phyloP scores from a whole-genome alignment of 805 yeast species.

The Zygoascus flipseniorum region DNA sequence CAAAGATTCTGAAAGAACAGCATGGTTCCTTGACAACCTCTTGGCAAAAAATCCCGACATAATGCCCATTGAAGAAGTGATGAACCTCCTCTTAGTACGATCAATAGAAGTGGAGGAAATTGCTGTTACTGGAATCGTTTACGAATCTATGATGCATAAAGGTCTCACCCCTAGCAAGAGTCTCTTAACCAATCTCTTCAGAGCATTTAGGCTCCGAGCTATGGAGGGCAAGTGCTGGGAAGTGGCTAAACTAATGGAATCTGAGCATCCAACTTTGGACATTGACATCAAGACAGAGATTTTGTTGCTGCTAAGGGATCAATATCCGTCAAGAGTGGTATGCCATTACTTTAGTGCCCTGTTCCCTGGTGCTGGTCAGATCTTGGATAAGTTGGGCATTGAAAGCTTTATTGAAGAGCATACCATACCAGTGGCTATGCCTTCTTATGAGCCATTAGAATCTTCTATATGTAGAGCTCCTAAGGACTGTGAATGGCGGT shows the following conservation, averaged over 20 bases:
- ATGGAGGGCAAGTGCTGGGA: slow-evolving; percentile 22
- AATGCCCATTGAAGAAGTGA: slow-evolving; percentile 1
- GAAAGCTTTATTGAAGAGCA: neutral
- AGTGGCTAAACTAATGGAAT: slow-evolving; percentile 13
- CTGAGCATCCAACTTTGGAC: slow-evolving; percentile 10
- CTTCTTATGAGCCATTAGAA: neutral
- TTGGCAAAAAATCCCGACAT: neutral
- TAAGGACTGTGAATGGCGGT: neutral
- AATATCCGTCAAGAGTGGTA: slow-evolving; percentile 16
- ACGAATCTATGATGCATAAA: slow-evolving; percentile 14
- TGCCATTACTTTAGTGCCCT: slow-evolving; percentile 11
- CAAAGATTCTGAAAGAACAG: slow-evolving; percentile 7
- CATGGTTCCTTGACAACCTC: slow-evolving; percentile 11
- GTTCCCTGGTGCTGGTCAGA: slow-evolving; percentile 13
- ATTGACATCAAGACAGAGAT: slow-evolving; percentile 20
- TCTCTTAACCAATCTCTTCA: slow-evolving; percentile 19
- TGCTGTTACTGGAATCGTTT: slow-evolving; percentile 17
- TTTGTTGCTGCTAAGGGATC: slow-evolving; percentile 17
- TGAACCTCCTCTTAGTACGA: slow-evolving; percentile 16
- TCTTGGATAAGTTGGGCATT: slow-evolving; percentile 14
- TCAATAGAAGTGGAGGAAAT: slow-evolving; percentile 22
- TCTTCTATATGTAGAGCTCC: neutral
- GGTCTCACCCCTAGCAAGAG: slow-evolving; percentile 14
- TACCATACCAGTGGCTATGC: neutral
- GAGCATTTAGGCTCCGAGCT: slow-evolving; percentile 22